phyloP scores from a whole-genome alignment of 768 basidiomycete genomes.

The Podaxis sp. region DNA sequence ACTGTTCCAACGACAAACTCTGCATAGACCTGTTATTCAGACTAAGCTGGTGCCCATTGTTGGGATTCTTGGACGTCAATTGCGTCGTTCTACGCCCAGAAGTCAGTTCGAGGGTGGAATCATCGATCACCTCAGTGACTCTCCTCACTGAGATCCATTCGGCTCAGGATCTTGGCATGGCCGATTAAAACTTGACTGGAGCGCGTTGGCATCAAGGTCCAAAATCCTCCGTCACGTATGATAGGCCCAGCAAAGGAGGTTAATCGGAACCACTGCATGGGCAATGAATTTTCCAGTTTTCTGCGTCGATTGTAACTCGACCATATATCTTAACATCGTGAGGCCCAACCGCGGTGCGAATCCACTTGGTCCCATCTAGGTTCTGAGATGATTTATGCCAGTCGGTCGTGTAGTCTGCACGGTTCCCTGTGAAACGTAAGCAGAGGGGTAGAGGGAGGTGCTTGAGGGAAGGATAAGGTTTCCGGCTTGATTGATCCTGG shows the following conservation, averaged over 20 bases:
- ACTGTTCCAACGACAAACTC: neutral
- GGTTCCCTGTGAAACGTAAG: neutral
- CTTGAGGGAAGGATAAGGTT: neutral
- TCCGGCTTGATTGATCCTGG: too few relatives aligned
- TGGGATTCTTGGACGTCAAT: neutral
- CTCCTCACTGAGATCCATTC: neutral
- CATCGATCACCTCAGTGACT: neutral
- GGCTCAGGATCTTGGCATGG: neutral
- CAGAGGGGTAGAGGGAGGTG: neutral
- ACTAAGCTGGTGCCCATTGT: neutral
- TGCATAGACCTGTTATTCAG: neutral
- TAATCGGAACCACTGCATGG: neutral
- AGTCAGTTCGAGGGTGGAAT: neutral
- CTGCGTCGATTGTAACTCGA: too few relatives aligned
- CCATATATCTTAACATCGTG: too few relatives aligned
- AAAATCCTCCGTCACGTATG: too few relatives aligned
- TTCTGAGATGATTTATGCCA: neutral
- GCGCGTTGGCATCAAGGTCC: too few relatives aligned
- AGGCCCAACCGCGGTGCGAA: neutral
- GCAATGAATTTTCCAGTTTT: neutral
- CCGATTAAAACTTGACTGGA: neutral
- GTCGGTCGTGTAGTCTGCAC: neutral
- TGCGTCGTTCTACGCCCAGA: neutral
- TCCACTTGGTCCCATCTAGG: neutral
- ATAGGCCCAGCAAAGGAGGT: neutral